Evolutionary conservation across 2,329 filamentous ascomycete species (phyloP).

Genomic region (Aphanoascus verrucosus): DNA sequence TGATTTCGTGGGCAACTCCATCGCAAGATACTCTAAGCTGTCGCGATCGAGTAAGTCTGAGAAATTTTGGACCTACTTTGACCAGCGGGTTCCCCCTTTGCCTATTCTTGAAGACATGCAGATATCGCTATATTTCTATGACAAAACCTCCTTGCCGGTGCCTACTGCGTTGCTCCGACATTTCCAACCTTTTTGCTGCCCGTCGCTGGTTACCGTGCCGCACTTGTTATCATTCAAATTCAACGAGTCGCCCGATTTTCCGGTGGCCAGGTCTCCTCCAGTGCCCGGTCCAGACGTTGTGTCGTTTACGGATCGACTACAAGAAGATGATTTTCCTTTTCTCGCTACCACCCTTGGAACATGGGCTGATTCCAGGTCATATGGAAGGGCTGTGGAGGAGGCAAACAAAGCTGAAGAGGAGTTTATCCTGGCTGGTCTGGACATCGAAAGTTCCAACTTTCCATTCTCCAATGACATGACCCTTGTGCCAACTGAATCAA

Average conservation of each 20-base stretch:
- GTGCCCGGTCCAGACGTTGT: constrained; percentile 3
- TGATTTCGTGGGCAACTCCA: background rate
- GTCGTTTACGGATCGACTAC: background rate
- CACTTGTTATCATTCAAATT: constrained; percentile 2
- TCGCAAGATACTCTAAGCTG: background rate
- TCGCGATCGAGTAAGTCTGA: background rate
- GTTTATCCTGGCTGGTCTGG: background rate
- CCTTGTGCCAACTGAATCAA: background rate
- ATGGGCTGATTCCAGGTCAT: background rate
- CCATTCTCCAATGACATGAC: background rate
- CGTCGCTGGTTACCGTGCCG: background rate
- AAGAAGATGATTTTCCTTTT: background rate
- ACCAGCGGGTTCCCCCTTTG: constrained; percentile 4
- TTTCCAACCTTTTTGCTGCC: constrained; percentile 4
- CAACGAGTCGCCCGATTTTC: background rate
- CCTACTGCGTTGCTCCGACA: constrained; percentile 2
- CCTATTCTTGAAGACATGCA: constrained; percentile 5
- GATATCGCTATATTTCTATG: constrained; percentile 3
- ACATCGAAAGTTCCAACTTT: background rate
- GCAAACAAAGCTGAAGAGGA: background rate
- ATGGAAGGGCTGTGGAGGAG: background rate
- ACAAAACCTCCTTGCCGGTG: background rate
- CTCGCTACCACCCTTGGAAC: background rate
- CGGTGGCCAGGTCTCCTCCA: background rate
- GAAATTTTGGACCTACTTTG: constrained; percentile 1